Evolutionary conservation across 1,139 yeast genomes (phyloP).

Genomic region (Trichomonascaceae sp.): DNA sequence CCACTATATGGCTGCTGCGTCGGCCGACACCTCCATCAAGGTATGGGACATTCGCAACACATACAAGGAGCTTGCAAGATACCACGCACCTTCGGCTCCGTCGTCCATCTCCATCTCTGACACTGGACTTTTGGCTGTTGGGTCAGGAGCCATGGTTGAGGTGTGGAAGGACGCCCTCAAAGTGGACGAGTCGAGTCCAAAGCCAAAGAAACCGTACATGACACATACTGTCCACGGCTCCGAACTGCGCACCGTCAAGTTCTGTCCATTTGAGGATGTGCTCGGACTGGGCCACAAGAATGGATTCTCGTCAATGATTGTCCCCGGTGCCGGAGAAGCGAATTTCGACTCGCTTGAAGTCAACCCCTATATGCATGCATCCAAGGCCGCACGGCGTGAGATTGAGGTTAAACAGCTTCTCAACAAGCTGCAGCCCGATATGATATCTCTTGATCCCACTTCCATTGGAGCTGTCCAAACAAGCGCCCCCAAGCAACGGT

Average conservation of each 20-base stretch:
- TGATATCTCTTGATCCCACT: constrained; percentile 83
- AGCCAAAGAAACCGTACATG: constrained; percentile 78
- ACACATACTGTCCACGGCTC: constrained; percentile 75
- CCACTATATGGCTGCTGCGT: constrained; percentile 84
- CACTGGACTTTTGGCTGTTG: constrained; percentile 71
- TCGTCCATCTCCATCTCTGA: constrained; percentile 71
- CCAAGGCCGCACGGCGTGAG: constrained; percentile 77
- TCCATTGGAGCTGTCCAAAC: constrained; percentile 76
- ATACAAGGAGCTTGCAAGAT: constrained; percentile 49
- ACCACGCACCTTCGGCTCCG: constrained; percentile 78
- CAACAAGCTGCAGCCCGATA: constrained; percentile 84
- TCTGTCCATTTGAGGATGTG: constrained; percentile 93
- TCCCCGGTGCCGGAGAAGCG: constrained; percentile 98
- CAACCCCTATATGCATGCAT: constrained; percentile 81
- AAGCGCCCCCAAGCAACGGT: constrained; percentile 48
- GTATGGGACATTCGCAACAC: constrained; percentile 83
- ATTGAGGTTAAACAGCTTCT: constrained; percentile 75
- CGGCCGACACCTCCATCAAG: constrained; percentile 72
- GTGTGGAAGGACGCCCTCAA: constrained; percentile 32
- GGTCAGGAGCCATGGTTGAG: constrained; percentile 93
- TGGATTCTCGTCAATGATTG: constrained; percentile 68
- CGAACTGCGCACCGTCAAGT: constrained; percentile 49
- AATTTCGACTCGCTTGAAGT: constrained; percentile 88
- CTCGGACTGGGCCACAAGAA: constrained; percentile 74
- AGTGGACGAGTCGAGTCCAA: constrained; percentile 13